Evolutionary conservation across 768 basidiomycete species (phyloP), one percentile per base, ranked within the genome.

Genomic region (Mycena rosella): DNA sequence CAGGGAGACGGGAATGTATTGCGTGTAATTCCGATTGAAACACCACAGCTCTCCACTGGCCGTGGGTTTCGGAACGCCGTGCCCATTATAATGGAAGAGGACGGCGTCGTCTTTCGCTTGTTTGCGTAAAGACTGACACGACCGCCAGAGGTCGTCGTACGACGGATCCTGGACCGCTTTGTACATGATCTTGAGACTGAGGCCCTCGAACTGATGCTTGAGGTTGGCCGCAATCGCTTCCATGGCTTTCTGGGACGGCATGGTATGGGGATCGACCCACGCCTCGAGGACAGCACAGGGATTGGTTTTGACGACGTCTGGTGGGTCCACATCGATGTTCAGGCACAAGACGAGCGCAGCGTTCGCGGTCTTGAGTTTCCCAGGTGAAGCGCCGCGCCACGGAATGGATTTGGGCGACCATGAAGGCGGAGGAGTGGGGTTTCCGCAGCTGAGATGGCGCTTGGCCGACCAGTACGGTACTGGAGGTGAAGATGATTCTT

Each of bases 21-120:
- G 97, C 0, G 98, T 98, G 78, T 99, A 99, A 72, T 89, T 93
- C 74, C 91, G 86, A 79, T 99, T 99, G 84, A 99, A 99, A 62
- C 98, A 96, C 98, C 98, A 99, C 58, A 99, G 86, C 79, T 99
- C 98, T 26, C 98, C 94, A 69, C 94, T 96, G 0, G 93, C 85
- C 0, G 98, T 99, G 14, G 98, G 98, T 74, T 95, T 96, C 2
- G 97, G 97, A 24, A 99, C 98, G 26, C 98, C 98, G 69, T 99
- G 98, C 3, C 98, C 98, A 70, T 99, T 99, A 81, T 99, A 99
- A 80, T 99, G 95, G 79, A 99, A 97, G 30, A 98, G 83, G 9
- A 95, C 91, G 2, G 98, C 91, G 75, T 99, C 98, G 40, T 96
- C 93, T 77, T 96, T 95, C 1, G 97, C 96, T 55, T 91, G 88